Conservation (phyloP, 352 stramenopile species). For the Phytophthora ohioensis region DNA sequence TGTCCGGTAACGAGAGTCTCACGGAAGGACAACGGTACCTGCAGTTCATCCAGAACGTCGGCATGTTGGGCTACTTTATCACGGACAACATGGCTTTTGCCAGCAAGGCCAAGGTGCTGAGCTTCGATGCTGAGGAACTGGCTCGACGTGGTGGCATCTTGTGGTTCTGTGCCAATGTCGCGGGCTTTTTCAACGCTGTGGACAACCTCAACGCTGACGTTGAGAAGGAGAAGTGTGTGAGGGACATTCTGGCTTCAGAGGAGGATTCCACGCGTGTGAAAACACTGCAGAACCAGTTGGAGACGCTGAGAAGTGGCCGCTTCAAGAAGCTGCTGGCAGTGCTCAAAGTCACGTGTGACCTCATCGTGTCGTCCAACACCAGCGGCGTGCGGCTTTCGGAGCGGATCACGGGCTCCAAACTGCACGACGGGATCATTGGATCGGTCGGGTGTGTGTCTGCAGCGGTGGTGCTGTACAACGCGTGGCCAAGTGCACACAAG, state of each 20-base stretch:
- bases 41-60: conserved; percentile 81
- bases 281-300: conserved; percentile 65
- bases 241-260: conserved; percentile 76
- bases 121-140: conserved; percentile 72
- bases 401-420: conserved; percentile 78
- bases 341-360: conserved; percentile 87
- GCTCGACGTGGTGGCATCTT: conserved; percentile 74
- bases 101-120: conserved; percentile 79
- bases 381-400: conserved; percentile 78
- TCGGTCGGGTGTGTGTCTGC: conserved; percentile 83
- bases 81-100: conserved; percentile 90
- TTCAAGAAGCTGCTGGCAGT: conserved; percentile 87
- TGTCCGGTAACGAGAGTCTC: conserved; percentile 67
- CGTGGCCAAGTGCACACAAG: conserved; percentile 65
- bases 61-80: conserved; percentile 88
- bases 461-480: conserved; percentile 86
- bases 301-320: conserved; percentile 62
- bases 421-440: conserved; percentile 88
- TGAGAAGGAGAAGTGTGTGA: conserved; percentile 83
- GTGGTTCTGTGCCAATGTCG: conserved; percentile 88
- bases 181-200: conserved; percentile 77
- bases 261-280: conserved; percentile 66
- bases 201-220: conserved; percentile 79
- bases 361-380: conserved; percentile 90
- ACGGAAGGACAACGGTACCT: conserved; percentile 63